These are phyloP conservation scores for Metschnikowia proteae DNA, from an alignment of 805 yeast species.

Conservation along the genomic window DNA sequence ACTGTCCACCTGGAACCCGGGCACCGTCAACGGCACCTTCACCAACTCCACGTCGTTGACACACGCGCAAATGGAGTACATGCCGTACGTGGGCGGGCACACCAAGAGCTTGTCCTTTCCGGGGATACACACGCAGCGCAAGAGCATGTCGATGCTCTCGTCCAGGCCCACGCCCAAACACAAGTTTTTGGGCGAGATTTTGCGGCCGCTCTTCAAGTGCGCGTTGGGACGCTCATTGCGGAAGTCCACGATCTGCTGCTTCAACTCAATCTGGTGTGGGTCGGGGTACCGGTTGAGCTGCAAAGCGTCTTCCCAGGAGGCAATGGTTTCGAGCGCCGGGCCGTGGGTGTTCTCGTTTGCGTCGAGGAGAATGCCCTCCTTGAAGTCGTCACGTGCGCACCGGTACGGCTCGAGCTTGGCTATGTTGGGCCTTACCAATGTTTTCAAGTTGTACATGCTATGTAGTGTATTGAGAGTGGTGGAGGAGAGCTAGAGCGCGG, in stretches of 20 bases:
- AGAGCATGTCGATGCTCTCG: slow-evolving; percentile 85
- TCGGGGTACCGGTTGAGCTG: slow-evolving; percentile 92
- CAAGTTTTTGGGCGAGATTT: slow-evolving; percentile 59
- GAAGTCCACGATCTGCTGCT: slow-evolving; percentile 64
- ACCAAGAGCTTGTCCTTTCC: slow-evolving; percentile 75
- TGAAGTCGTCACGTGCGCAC: slow-evolving; percentile 95
- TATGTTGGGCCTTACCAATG: slow-evolving; percentile 82
- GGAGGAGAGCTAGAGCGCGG: neutral
- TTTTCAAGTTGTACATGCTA: slow-evolving; percentile 33
- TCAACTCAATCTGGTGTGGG: slow-evolving; percentile 83
- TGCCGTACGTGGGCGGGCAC: slow-evolving; percentile 96
- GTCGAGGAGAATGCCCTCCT: slow-evolving; percentile 81
- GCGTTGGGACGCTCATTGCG: slow-evolving; percentile 53
- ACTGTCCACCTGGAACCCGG: slow-evolving; percentile 56
- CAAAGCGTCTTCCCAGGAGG: slow-evolving; percentile 42
- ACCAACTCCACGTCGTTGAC: slow-evolving; percentile 83
- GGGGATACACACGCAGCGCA: slow-evolving; percentile 82
- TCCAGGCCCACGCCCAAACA: slow-evolving; percentile 97
- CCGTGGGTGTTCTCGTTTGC: slow-evolving; percentile 97
- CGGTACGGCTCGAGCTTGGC: slow-evolving; percentile 81
- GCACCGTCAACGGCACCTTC: slow-evolving; percentile 58
- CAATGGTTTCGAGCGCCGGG: slow-evolving; percentile 55
- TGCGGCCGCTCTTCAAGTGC: slow-evolving; percentile 12
- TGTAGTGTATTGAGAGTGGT: neutral
- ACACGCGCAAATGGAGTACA: slow-evolving; percentile 89